phyloP scores from a whole-genome alignment of 768 basidiomycete species.

The Lactifluus volemus region DNA sequence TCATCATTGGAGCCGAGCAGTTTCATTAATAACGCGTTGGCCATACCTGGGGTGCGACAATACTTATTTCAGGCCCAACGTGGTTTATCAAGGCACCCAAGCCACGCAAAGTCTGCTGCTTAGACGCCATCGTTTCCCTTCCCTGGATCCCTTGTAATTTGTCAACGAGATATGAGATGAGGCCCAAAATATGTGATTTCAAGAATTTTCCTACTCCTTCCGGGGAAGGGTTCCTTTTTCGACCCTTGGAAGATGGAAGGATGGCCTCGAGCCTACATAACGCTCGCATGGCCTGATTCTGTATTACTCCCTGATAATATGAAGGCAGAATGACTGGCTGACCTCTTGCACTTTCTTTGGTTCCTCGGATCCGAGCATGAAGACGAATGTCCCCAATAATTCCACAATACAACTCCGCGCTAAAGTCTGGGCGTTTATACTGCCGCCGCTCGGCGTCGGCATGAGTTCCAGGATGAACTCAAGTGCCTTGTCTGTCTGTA shows the following conservation, averaged over 20 bases:
- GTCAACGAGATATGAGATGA: constrained; percentile 80
- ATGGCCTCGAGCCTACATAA: constrained; percentile 35
- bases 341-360: constrained; percentile 31
- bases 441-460: constrained; percentile 32
- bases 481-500: constrained; percentile 49
- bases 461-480: constrained; percentile 56
- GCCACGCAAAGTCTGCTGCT: constrained; percentile 72
- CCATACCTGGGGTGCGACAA: constrained; percentile 78
- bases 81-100: constrained; percentile 62
- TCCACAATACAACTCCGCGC: constrained; percentile 61
- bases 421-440: constrained; percentile 38
- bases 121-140: constrained; percentile 57
- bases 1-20: constrained; percentile 8
- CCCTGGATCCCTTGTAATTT: constrained; percentile 78
- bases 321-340: neutral
- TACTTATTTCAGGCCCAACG: constrained; percentile 62
- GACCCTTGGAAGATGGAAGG: constrained; percentile 25
- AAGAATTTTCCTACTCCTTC: constrained; percentile 50
- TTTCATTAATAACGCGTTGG: neutral
- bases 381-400: constrained; percentile 66
- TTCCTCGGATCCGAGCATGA: constrained; percentile 68
- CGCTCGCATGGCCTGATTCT: constrained; percentile 32
- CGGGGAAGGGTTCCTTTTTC: constrained; percentile 25
- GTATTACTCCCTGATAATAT: neutral
- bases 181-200: constrained; percentile 69